Percentiles rank a stretch among this genome's conserved stretches.
Evolutionary conservation across 495 filamentous ascomycete genomes (phyloP).

Genomic region (Hypoxylon cercidicola): DNA sequence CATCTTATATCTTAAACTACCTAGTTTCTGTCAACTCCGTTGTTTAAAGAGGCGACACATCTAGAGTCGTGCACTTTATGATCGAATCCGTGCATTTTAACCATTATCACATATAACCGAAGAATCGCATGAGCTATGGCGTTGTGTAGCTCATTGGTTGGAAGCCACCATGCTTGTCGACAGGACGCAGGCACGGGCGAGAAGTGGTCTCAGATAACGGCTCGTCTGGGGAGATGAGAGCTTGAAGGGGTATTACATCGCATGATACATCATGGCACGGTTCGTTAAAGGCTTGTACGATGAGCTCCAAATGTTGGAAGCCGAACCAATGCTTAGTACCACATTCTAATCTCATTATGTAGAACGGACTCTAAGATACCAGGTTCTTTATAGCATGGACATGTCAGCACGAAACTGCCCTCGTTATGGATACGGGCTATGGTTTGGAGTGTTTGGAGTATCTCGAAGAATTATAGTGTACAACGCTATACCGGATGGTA

Average conservation of each 20-base stretch:
- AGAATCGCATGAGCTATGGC: neutral
- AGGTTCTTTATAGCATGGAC: neutral
- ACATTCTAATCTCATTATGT: slow-evolving; percentile 30
- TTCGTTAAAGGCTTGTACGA: slow-evolving; percentile 11
- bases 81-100: neutral
- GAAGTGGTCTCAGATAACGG: slow-evolving; percentile 21
- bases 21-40: neutral
- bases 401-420: slow-evolving; percentile 2
- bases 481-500: slow-evolving; percentile 6
- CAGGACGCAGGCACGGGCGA: slow-evolving; percentile 24
- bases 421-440: neutral
- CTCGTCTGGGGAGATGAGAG: slow-evolving; percentile 21
- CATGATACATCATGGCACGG: slow-evolving; percentile 16
- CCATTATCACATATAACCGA: neutral
- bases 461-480: neutral
- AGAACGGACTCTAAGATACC: slow-evolving; percentile 5
- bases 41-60: neutral
- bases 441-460: neutral
- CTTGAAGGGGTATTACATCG: slow-evolving; percentile 22
- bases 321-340: slow-evolving; percentile 18
- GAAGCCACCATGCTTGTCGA: slow-evolving; percentile 1
- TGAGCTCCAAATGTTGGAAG: slow-evolving; percentile 8
- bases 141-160: neutral
- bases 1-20: neutral
- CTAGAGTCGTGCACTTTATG: neutral